phyloP scores from a whole-genome alignment of 257 asterid species.

The Lavandula angustifolia region DNA sequence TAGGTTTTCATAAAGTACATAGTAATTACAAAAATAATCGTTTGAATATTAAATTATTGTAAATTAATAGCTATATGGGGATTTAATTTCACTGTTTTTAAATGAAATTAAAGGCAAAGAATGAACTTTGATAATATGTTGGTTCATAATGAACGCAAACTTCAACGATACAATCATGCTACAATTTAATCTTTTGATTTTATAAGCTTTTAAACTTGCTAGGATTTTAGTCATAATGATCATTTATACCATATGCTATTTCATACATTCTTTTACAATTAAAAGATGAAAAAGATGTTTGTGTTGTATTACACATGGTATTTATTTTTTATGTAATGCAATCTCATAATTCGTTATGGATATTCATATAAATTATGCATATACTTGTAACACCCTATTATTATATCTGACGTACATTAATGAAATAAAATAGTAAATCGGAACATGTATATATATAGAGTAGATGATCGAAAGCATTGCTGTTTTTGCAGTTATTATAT shows the following conservation, averaged over 20 bases:
- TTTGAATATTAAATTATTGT: constrained; percentile 30
- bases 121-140: constrained; percentile 32
- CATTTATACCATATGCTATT: constrained; percentile 40
- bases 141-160: constrained; percentile 34
- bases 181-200: constrained; percentile 35
- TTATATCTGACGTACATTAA: too few species aligned
- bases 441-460: background rate
- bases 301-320: background rate
- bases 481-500: too few species aligned
- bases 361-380: too few species aligned
- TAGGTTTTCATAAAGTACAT: constrained; percentile 13
- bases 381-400: background rate
- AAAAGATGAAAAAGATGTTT: constrained; percentile 30
- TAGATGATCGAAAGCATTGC: background rate
- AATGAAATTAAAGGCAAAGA: constrained; percentile 35
- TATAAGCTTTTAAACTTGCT: constrained; percentile 36
- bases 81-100: constrained; percentile 35
- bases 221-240: constrained; percentile 42
- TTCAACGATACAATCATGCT: constrained; percentile 37
- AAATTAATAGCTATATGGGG: constrained; percentile 34
- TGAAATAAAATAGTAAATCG: background rate
- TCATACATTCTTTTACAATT: constrained; percentile 31
- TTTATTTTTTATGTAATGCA: background rate
- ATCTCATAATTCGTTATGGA: background rate
- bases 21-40: constrained; percentile 24